A percentile compares a stretch with the other conserved stretches of the same genome.
Evolutionary conservation across 1,284 basidiomycete species (phyloP).

Genomic region (Microbotryum silenes-acaulis): DNA sequence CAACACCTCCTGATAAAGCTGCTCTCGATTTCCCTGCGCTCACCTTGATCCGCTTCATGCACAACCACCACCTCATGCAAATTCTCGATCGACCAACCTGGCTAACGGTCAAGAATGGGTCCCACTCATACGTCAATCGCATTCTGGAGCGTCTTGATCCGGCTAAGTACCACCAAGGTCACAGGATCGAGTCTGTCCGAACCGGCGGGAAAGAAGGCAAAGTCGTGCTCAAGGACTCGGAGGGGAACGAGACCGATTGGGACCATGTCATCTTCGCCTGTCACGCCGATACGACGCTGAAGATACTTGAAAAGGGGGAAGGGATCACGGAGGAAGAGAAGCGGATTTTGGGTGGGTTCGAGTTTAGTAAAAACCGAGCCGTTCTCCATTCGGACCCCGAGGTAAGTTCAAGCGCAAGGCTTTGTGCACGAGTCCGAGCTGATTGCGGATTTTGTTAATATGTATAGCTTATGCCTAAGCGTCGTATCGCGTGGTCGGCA

Average conservation of each 20-base stretch:
- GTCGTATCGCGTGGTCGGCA: conserved; percentile 54
- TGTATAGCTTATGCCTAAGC: conserved; percentile 57
- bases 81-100: conserved; percentile 65
- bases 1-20: conserved; percentile 64
- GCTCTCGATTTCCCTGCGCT: conserved; percentile 62
- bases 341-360: conserved; percentile 52
- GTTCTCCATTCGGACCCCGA: conserved; percentile 59
- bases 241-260: conserved; percentile 48
- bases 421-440: conserved; percentile 2
- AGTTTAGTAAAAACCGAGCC: conserved; percentile 63
- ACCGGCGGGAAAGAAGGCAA: conserved; percentile 30
- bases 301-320: conserved; percentile 53
- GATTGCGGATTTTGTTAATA: conserved; percentile 12
- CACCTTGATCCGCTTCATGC: conserved; percentile 67
- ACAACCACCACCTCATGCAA: conserved; percentile 72
- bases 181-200: conserved; percentile 27
- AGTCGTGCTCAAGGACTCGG: conserved; percentile 47
- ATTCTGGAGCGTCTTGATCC: conserved; percentile 53
- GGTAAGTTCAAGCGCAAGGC: conserved; percentile 40
- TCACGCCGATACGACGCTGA: conserved; percentile 61
- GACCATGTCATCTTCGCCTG: conserved; percentile 72
- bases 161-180: conserved; percentile 54
- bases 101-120: conserved; percentile 67
- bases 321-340: conserved; percentile 53
- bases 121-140: conserved; percentile 59